Evolutionary conservation across 176 grass and related monocot species (phyloP), one percentile per base, ranked within the genome.

Genomic region (Rhynchospora breviuscula): DNA sequence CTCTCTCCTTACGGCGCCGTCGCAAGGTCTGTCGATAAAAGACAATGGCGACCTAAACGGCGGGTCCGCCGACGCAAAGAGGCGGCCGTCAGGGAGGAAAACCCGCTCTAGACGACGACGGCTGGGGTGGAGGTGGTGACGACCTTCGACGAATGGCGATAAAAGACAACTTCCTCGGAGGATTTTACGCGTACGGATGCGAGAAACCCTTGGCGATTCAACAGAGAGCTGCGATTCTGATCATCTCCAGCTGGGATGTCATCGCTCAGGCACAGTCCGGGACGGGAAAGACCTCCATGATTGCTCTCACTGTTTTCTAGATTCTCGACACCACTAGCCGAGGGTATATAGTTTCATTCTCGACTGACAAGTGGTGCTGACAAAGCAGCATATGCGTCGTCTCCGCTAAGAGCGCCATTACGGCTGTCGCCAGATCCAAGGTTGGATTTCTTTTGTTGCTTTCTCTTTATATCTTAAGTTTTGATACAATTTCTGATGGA

Each of bases 121-220:
- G 86, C 93, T 15, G 93, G 95, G 31, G 96, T 98, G 3, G 91
- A 98, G 83, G 96, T 93, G 22, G 86, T 98, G 11, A 88, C 79
- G 67, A 95, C 79, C 88, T 98, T 98, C 89, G 92, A 98, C 80
- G 91, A 85, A 99, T 99, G 93, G 96, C 91, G 6, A 91, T 99
- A 78, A 91, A 83, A 79, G 95, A 98, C 85, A 88, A 95, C 59
- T 91, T 99, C 25, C 96, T 99, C 14, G 86, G 91, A 33, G 96
- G 96, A 76, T 91, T 99, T 88, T 99, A 99, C 82, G 85, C 74
- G 31, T 95, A 93, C 62, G 96, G 96, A 69, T 95, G 95, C 80
- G 96, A 95, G 93, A 99, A 99, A 86, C 96, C 96, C 46, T 95
- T 93, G 0, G 93, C 96, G n/a, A 99, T 99, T 91, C 93, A 95